Conservation (phyloP, 768 basidiomycete genomes). For the Phaeotremella fagi region DNA sequence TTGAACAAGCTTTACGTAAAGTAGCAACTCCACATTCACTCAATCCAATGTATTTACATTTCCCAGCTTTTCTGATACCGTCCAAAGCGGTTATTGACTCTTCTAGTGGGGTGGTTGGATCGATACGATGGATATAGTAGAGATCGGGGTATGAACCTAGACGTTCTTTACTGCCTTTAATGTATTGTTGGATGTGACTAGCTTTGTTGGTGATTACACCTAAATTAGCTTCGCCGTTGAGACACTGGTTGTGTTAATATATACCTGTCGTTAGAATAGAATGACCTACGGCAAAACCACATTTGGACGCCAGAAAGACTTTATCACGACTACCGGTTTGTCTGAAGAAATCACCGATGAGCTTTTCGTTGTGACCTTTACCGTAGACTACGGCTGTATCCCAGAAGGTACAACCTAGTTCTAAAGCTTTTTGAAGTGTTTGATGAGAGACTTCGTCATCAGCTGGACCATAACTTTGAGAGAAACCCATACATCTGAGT, state of each 20-base stretch:
- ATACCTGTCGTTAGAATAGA: constrained; percentile 17
- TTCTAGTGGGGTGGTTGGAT: constrained; percentile 30
- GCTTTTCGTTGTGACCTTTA: constrained; percentile 38
- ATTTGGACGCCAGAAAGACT: constrained; percentile 37
- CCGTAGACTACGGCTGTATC: constrained; percentile 42
- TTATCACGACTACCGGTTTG: constrained; percentile 14
- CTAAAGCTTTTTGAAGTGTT: constrained; percentile 53
- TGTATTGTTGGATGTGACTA: too few relatives aligned
- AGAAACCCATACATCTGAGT: too few relatives aligned
- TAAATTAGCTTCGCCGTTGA: too few relatives aligned
- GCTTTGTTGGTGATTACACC: too few relatives aligned
- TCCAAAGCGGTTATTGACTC: constrained; percentile 37
- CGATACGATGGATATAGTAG: constrained; percentile 44
- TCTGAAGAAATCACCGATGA: constrained; percentile 56
- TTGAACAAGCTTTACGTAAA: constrained; percentile 36
- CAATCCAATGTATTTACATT: constrained; percentile 42
- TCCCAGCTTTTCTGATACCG: constrained; percentile 37
- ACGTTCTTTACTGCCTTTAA: too few relatives aligned
- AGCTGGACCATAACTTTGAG: too few relatives aligned
- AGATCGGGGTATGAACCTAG: too few relatives aligned
- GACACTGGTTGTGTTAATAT: constrained; percentile 16
- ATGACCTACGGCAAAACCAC: constrained; percentile 7
- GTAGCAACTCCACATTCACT: constrained; percentile 41
- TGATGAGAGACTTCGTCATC: too few relatives aligned
- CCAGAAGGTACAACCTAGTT: constrained; percentile 54